Base-by-base conservation (phyloP, 345 rosid genomes). In the Arabis hirsuta region DNA sequence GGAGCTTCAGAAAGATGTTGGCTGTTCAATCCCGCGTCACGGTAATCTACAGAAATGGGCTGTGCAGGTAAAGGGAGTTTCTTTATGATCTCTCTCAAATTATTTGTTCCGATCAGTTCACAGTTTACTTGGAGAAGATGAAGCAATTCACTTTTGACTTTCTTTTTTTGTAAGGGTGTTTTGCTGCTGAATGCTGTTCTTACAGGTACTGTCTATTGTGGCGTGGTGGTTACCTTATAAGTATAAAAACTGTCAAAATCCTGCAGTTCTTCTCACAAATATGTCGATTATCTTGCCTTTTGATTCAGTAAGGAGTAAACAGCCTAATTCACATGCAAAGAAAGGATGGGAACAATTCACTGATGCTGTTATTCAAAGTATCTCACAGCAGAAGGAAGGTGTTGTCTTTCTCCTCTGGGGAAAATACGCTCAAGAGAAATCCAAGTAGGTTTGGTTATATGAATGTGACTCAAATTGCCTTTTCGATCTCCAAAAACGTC, bases 271-370 rank as follows among this genome's bases (percentile, higher is more conserved):
- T 57, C 43, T 66, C 6, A 55, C 57, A 14, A n/a, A 24, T 54
- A 26, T 55, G 55, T 20, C 12, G 14, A 4, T 71, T 24, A 47
- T 4, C 48, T 54, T 61, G 12, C 44, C 65, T 69, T 73, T 7
- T 34, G 44, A 42, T 81, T 64, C 82, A 95, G 99, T 95, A 45
- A 84, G 90, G 82, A 80, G 82, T 62, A 88, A 86, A 56, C 96
- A 95, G 81, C 96, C 97, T 16, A 90, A 90, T 64, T 95, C 99
- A 68, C 99, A 95, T 78, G 91, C 96, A 34, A 91, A 86, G 84
- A 89, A 90, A 86, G 99, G 99, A 75, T 95, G 99, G 99, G 99
- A 95, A 67, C 96, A 85, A 50, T 95, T 91, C 64, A 95, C 97
- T 26, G 96, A 95, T 79, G 91, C 97, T 71, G 86, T 88, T 45